Evolutionary conservation across 1,284 basidiomycete species (phyloP), one percentile per base, ranked within the genome.

Genomic region (Apiotrichum gracile): DNA sequence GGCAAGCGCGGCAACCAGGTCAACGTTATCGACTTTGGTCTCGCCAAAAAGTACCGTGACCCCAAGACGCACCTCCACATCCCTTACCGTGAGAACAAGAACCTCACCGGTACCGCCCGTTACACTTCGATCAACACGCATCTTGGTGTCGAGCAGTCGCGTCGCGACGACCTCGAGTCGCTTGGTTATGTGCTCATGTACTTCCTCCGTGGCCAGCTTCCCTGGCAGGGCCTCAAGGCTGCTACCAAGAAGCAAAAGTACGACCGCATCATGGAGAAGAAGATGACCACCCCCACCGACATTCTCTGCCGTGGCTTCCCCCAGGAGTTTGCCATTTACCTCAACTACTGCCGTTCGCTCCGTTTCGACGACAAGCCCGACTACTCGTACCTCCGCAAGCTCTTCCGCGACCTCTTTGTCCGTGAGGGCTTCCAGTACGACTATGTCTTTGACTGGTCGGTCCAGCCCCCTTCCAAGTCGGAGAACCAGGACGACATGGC

Each of bases 81-180:
- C 65, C 94, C 94, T 4, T 98, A 98, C 83, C 84, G 94, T 68
- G 96, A 98, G 85, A 97, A 98, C 84, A 97, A 98, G 87, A 98
- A 97, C 75, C 78, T 98, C 66, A 98, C 94, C 1, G 96, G 96
- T 61, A 98, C 96, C 24, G 96, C 94, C 59, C 89, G 94, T 53
- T 99, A 98, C 82, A 98, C 94, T 1, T 97, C 92, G 26, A 97
- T 98, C 81, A 98, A 98, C 80, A 98, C 94, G 43, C 96, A 98
- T 73, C 77, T 97, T 70, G 96, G 94, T 68, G 93, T 97, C 52
- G 89, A 97, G 77, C 93, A 97, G 76, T 89, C 91, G 61, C 87
- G 93, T 65, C 87, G 93, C 58, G 93, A 97, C 74, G 92, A 97
- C 72, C 82, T 97, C 68, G 92, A 96, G 76, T 94, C 91, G 0